A percentile compares a stretch with the other conserved stretches of the same genome.
phyloP scores from a whole-genome alignment of 805 yeast genomes.

The Torulaspora indica region DNA sequence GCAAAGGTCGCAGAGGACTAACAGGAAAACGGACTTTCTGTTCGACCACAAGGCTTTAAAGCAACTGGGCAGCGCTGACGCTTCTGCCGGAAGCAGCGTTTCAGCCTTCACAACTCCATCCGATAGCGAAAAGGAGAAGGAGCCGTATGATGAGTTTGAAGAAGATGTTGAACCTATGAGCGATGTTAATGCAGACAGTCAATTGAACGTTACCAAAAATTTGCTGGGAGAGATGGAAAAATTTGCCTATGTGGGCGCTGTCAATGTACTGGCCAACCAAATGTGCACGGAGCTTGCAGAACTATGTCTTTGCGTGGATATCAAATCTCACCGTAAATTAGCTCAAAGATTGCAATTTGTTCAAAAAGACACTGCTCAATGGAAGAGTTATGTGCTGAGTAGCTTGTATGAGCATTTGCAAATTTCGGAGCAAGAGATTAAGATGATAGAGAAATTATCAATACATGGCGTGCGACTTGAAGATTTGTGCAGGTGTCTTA shows the following conservation, averaged over 20 bases:
- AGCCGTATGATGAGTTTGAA: slow-evolving; percentile 38
- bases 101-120: slow-evolving; percentile 7
- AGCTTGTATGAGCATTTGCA: slow-evolving; percentile 77
- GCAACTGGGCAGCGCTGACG: slow-evolving; percentile 14
- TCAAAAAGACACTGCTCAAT: slow-evolving; percentile 74
- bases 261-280: slow-evolving; percentile 67
- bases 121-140: slow-evolving; percentile 30
- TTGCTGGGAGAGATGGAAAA: slow-evolving; percentile 80
- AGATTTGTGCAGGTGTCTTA: slow-evolving; percentile 65
- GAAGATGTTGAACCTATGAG: slow-evolving; percentile 34
- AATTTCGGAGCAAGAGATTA: slow-evolving; percentile 66
- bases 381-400: slow-evolving; percentile 72
- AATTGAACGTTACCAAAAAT: slow-evolving; percentile 71
- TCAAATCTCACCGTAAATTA: slow-evolving; percentile 43
- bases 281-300: slow-evolving; percentile 77
- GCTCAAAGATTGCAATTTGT: slow-evolving; percentile 58
- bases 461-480: slow-evolving; percentile 72
- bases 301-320: slow-evolving; percentile 47
- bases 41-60: slow-evolving; percentile 40
- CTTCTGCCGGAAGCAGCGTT: slow-evolving; percentile 9
- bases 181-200: slow-evolving; percentile 41
- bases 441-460: slow-evolving; percentile 83
- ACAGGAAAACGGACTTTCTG: slow-evolving; percentile 52
- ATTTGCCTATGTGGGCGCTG: slow-evolving; percentile 86
- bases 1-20: slow-evolving; percentile 54